Conservation (phyloP, 192 early-diverging fungal species). For the Geranomyces variabilis region DNA sequence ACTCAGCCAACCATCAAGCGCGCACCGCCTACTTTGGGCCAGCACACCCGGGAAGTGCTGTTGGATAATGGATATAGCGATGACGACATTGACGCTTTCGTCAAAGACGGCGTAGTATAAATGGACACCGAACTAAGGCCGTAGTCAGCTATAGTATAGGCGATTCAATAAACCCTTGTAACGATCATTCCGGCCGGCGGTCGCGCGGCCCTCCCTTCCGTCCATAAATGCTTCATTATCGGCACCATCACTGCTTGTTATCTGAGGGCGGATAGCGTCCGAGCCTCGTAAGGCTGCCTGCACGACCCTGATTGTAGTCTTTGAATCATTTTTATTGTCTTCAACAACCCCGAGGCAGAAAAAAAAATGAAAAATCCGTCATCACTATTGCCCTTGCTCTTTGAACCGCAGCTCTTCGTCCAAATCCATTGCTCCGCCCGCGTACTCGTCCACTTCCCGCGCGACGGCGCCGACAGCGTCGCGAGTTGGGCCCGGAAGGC, state of each 20-base stretch:
- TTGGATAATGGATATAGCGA: conserved; percentile 67
- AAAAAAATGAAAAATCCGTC: neutral
- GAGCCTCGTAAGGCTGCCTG: too few species aligned
- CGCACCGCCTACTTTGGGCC: conserved; percentile 82
- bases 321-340: too few species aligned
- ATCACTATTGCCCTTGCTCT: conserved; percentile 27
- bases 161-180: too few species aligned
- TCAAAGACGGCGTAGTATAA: neutral
- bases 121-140: too few species aligned
- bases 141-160: too few species aligned
- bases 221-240: too few species aligned
- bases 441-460: conserved; percentile 50
- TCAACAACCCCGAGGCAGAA: too few species aligned
- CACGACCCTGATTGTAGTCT: too few species aligned
- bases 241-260: too few species aligned
- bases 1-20: conserved; percentile 65
- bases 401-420: conserved; percentile 53
- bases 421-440: conserved; percentile 55
- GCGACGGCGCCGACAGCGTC: conserved; percentile 39
- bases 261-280: too few species aligned
- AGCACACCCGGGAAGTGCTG: conserved; percentile 87
- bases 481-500: conserved; percentile 45
- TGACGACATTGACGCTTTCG: conserved; percentile 49
- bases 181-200: too few species aligned
- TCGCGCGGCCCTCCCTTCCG: too few species aligned